phyloP scores from a whole-genome alignment of 768 basidiomycete species.

The Lanmaoa rubissima region DNA sequence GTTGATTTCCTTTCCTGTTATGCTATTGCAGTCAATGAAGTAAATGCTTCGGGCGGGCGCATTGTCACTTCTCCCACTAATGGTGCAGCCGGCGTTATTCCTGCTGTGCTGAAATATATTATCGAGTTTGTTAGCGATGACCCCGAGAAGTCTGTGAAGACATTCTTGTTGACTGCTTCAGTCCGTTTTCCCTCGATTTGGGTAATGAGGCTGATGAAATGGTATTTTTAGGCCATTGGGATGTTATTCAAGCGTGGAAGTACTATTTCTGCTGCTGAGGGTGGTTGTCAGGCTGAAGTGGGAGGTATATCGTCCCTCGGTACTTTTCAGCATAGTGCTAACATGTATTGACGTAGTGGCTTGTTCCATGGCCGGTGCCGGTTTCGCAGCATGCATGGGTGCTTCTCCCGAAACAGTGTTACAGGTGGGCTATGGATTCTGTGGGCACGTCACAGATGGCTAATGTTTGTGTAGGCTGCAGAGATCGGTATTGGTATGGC shows the following conservation, averaged over 20 bases:
- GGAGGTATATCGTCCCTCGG: slow-evolving; percentile 53
- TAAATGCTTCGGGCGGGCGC: slow-evolving; percentile 88
- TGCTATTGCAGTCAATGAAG: slow-evolving; percentile 93
- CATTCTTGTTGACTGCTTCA: slow-evolving; percentile 86
- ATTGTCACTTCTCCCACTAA: slow-evolving; percentile 96
- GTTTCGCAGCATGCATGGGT: slow-evolving; percentile 94
- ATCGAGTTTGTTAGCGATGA: slow-evolving; percentile 92
- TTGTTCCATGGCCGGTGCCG: slow-evolving; percentile 93
- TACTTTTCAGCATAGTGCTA: background rate
- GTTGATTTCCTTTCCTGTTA: slow-evolving; percentile 94
- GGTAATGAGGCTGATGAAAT: slow-evolving; percentile 7
- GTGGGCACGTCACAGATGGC: background rate
- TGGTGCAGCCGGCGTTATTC: slow-evolving; percentile 92
- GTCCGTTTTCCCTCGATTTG: slow-evolving; percentile 40
- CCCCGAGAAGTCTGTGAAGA: slow-evolving; percentile 81
- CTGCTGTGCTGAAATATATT: slow-evolving; percentile 87
- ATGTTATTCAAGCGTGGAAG: slow-evolving; percentile 98
- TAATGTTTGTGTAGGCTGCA: slow-evolving; percentile 51
- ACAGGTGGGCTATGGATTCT: slow-evolving; percentile 45
- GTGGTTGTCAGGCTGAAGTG: slow-evolving; percentile 93
- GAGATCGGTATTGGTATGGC: slow-evolving; percentile 84
- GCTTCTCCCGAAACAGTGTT: slow-evolving; percentile 81
- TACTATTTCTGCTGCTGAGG: slow-evolving; percentile 94
- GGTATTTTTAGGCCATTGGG: slow-evolving; percentile 63
- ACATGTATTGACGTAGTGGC: slow-evolving; percentile 55